Conservation (phyloP, 129 eudicot genomes). For the Pseudognaphalium luteoalbum region DNA sequence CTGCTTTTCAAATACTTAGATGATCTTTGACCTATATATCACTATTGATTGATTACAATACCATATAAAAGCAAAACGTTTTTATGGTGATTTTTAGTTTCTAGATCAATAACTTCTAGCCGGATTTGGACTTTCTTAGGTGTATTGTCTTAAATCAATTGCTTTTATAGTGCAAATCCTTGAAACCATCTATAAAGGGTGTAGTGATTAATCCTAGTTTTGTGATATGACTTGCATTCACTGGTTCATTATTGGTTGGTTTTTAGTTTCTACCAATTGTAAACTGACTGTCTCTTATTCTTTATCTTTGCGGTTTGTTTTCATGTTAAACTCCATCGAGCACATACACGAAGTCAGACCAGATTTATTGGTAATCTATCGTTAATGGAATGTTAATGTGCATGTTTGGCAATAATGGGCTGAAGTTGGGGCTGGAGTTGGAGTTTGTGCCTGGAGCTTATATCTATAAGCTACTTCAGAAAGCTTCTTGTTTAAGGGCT, state of each 20-base stretch:
- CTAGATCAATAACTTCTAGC: background rate
- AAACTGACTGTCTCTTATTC: background rate
- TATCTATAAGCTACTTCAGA: no score
- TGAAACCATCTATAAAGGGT: background rate
- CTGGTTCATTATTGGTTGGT: no score
- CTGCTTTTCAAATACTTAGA: background rate
- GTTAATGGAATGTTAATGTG: background rate
- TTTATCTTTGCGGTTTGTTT: no score
- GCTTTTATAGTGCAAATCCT: background rate
- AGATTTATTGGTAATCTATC: background rate
- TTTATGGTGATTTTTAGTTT: background rate
- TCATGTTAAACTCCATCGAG: background rate
- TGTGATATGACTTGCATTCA: background rate
- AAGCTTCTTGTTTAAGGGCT: no score
- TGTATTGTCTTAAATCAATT: no score
- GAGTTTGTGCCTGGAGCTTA: no score
- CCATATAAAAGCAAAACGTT: background rate
- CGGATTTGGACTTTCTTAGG: background rate
- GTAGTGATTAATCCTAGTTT: no score
- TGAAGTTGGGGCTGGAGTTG: no score
- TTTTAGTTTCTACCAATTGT: background rate
- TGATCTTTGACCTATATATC: background rate
- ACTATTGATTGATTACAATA: background rate
- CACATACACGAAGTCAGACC: background rate
- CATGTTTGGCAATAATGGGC: no score